Percentiles rank a stretch among this genome's conserved stretches.
Evolutionary conservation across 805 yeast species (phyloP).

Genomic region (Metschnikowia picachoensis): DNA sequence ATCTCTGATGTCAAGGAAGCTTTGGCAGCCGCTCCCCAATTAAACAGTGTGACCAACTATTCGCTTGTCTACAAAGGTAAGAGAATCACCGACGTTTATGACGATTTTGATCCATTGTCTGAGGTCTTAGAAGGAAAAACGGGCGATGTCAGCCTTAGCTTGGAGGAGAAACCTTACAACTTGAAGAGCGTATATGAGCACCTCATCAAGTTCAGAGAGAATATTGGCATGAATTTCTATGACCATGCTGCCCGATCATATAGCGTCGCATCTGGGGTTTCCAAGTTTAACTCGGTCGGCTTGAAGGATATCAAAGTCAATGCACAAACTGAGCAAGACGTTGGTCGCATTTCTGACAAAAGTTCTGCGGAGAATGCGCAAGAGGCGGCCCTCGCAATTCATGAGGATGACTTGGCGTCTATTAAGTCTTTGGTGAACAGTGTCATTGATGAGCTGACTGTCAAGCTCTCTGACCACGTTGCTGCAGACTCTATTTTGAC

Average conservation of each 20-base stretch:
- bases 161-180: conserved; percentile 57
- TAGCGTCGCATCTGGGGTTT: conserved; percentile 45
- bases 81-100: conserved; percentile 26
- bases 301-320: conserved; percentile 30
- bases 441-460: conserved; percentile 5
- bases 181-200: conserved; percentile 61
- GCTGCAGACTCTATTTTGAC: conserved; percentile 26
- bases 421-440: conserved; percentile 13
- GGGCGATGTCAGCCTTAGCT: conserved; percentile 35
- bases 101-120: conserved; percentile 27
- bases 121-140: conserved; percentile 22
- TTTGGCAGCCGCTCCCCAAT: conserved; percentile 51
- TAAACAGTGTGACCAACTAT: conserved; percentile 61
- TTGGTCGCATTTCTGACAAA: conserved; percentile 5
- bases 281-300: conserved; percentile 42
- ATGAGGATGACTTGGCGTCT: conserved; percentile 30
- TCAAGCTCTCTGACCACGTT: conserved; percentile 15
- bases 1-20: conserved; percentile 57
- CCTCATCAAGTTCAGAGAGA: conserved; percentile 58
- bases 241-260: conserved; percentile 42
- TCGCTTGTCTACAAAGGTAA: conserved; percentile 38
- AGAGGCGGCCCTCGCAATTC: conserved; percentile 10
- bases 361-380: conserved; percentile 9
- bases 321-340: conserved; percentile 1
- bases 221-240: conserved; percentile 47